phyloP scores from a whole-genome alignment of 345 rosid genomes.

The Euphorbia lathyris region DNA sequence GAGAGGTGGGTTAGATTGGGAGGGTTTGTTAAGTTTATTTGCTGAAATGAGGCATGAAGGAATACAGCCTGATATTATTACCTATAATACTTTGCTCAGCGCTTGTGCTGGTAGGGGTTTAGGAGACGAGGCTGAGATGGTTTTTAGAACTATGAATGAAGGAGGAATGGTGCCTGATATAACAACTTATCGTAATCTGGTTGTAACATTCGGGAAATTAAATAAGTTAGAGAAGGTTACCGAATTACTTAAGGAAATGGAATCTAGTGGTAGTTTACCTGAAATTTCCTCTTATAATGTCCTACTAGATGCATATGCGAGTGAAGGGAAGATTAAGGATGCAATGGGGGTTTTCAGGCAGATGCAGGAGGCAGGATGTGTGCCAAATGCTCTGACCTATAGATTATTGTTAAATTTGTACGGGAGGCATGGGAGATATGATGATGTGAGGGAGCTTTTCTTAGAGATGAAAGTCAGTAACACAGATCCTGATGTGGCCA shows the following conservation, averaged over 20 bases:
- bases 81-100: slow-evolving; percentile 82
- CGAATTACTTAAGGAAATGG: slow-evolving; percentile 76
- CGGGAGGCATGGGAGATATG: slow-evolving; percentile 75
- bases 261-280: slow-evolving; percentile 68
- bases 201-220: slow-evolving; percentile 72
- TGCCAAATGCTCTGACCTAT: slow-evolving; percentile 67
- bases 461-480: slow-evolving; percentile 94
- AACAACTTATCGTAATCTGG: slow-evolving; percentile 66
- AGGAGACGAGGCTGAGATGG: slow-evolving; percentile 92
- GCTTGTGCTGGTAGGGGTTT: slow-evolving; percentile 86
- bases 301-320: slow-evolving; percentile 74
- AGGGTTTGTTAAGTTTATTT: slow-evolving; percentile 79
- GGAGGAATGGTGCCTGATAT: slow-evolving; percentile 87
- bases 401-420: slow-evolving; percentile 74
- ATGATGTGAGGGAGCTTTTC: slow-evolving; percentile 83
- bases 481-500: slow-evolving; percentile 78
- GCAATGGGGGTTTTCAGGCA: slow-evolving; percentile 80
- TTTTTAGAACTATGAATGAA: slow-evolving; percentile 89
- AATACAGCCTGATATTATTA: slow-evolving; percentile 78
- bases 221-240: slow-evolving; percentile 63
- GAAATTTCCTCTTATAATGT: slow-evolving; percentile 80
- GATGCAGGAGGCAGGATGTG: slow-evolving; percentile 84
- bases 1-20: slow-evolving; percentile 93
- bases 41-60: slow-evolving; percentile 98
- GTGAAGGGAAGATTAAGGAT: slow-evolving; percentile 64